A percentile compares a stretch with the other conserved stretches of the same genome.
These are phyloP conservation scores for Endogone sp. DNA, from an alignment of 192 early-diverging fungal genomes.

Conservation along the genomic window DNA sequence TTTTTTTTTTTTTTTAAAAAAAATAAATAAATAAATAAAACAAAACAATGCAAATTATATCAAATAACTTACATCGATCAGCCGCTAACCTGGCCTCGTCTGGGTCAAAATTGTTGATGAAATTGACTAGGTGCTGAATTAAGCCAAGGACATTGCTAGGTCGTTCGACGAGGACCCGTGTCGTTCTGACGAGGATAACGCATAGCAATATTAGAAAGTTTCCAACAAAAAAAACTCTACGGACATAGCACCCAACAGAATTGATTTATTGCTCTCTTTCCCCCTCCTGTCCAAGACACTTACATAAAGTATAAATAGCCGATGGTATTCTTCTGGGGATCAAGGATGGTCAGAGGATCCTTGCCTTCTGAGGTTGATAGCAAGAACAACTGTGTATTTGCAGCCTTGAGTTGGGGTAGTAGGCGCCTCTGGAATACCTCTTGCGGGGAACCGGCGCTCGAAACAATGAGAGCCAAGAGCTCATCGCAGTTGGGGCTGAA, in stretches of 20 bases:
- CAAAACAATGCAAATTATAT: background rate
- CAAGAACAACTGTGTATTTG: background rate
- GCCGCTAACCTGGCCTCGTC: constrained; percentile 29
- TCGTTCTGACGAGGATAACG: constrained; percentile 14
- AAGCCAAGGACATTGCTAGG: constrained; percentile 31
- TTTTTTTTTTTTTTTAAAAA: too few species aligned
- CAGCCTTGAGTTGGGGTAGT: background rate
- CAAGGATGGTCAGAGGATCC: constrained; percentile 39
- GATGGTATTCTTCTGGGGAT: constrained; percentile 31
- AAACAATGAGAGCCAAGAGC: background rate
- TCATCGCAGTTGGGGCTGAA: background rate
- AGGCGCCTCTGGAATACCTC: background rate
- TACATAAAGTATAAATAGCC: constrained; percentile 53
- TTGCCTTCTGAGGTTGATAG: background rate
- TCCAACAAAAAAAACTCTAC: background rate
- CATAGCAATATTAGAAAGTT: background rate
- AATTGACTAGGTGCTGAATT: constrained; percentile 31
- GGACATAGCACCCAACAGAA: background rate
- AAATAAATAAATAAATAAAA: background rate
- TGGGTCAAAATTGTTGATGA: constrained; percentile 33
- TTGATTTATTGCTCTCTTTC: background rate
- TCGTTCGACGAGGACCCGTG: constrained; percentile 31
- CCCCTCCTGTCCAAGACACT: constrained; percentile 4
- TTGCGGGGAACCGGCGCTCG: background rate
- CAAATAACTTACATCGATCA: constrained; percentile 29